Percentiles rank a stretch among this genome's conserved stretches.
These are phyloP conservation scores for Rhodosporidiobolus sp. DNA, from an alignment of 768 basidiomycete species.

Conservation along the genomic window DNA sequence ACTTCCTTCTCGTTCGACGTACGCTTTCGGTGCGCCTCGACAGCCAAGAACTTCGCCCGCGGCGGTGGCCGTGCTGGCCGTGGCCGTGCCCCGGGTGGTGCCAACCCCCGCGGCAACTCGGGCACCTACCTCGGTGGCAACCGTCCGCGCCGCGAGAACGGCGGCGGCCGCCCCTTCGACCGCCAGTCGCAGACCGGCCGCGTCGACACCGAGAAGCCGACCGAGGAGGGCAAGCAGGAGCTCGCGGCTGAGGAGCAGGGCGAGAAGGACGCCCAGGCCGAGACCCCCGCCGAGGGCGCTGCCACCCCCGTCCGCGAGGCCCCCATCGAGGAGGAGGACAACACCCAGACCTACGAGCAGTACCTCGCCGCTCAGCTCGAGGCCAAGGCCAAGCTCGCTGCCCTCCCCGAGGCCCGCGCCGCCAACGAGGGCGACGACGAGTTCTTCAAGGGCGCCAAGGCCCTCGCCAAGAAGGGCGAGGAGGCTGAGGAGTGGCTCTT, in stretches of 20 bases:
- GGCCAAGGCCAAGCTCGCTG: constrained; percentile 58
- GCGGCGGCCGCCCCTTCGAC: constrained; percentile 73
- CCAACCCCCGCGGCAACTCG: constrained; percentile 52
- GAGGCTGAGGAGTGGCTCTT: constrained; percentile 71
- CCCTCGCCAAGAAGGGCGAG: constrained; percentile 67
- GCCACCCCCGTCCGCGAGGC: constrained; percentile 45
- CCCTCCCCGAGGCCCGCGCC: constrained; percentile 72
- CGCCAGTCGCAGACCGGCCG: constrained; percentile 82
- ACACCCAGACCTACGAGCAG: constrained; percentile 88
- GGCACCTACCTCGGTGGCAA: constrained; percentile 56
- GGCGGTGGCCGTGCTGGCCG: constrained; percentile 51
- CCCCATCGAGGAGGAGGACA: constrained; percentile 73
- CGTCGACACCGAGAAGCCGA: constrained; percentile 87
- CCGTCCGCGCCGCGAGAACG: constrained; percentile 45
- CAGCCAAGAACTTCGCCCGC: constrained; percentile 53
- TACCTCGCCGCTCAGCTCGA: constrained; percentile 71
- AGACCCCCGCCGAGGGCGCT: constrained; percentile 39
- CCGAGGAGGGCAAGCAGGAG: constrained; percentile 79
- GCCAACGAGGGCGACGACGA: constrained; percentile 77
- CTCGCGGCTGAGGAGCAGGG: constrained; percentile 76
- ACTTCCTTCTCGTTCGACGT: background rate
- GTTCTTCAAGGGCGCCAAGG: constrained; percentile 38
- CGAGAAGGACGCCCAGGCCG: constrained; percentile 48
- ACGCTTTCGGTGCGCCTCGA: background rate
- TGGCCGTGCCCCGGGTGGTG: constrained; percentile 44